phyloP scores from a whole-genome alignment of 2,329 filamentous ascomycete species.

The Herpotrichia juniperi region DNA sequence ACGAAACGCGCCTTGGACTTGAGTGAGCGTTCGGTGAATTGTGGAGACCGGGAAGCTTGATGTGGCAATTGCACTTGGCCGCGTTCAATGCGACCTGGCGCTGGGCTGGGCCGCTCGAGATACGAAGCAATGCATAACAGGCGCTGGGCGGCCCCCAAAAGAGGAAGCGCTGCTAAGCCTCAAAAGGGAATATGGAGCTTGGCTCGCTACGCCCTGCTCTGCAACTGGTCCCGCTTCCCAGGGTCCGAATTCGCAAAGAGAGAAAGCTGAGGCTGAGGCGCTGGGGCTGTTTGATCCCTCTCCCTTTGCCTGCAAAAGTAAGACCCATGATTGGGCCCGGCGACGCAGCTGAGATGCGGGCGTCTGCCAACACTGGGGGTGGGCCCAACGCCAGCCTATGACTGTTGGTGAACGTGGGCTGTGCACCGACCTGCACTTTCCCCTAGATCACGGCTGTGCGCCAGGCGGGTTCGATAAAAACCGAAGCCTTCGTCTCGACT shows the following conservation, averaged over 20 bases:
- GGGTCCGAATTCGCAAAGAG: conserved; percentile 1
- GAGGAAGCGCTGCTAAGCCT: background rate
- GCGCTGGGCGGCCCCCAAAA: conserved; percentile 16
- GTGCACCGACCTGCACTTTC: conserved; percentile 2
- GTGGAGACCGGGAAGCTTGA: no score
- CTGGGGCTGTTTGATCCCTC: background rate
- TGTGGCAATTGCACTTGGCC: background rate
- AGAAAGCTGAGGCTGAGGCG: conserved; percentile 19
- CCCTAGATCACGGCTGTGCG: conserved; percentile 16
- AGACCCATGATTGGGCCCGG: conserved; percentile 6
- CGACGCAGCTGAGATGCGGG: conserved; percentile 15
- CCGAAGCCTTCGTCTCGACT: conserved; percentile 5
- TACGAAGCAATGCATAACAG: conserved; percentile 16
- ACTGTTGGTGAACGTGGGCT: background rate
- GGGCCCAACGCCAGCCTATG: conserved; percentile 8
- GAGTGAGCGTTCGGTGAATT: background rate
- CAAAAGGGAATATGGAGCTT: conserved; percentile 21
- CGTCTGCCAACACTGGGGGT: conserved; percentile 15
- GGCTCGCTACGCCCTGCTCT: conserved; percentile 31
- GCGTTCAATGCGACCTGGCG: background rate
- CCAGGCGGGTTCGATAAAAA: conserved; percentile 19
- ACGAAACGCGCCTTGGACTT: background rate
- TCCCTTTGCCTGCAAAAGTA: background rate
- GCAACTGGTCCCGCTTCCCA: conserved; percentile 5
- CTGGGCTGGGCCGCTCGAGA: background rate